Conservation (phyloP, 1,139 yeast genomes). For the Nakaseomyces glabratus region DNA sequence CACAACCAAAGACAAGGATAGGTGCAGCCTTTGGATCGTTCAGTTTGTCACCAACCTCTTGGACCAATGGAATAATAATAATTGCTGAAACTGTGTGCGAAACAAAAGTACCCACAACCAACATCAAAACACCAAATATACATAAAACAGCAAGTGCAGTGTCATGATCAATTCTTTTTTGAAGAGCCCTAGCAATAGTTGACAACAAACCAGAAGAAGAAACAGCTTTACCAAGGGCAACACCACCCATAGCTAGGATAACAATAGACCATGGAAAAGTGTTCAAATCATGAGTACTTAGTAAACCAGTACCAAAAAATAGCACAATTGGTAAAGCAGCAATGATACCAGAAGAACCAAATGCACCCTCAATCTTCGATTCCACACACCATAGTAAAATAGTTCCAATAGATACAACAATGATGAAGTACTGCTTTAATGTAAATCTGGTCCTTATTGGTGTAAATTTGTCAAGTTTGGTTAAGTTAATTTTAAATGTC, state of each 20-base stretch:
- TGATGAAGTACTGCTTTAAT: constrained; percentile 55
- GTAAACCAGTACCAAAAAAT: constrained; percentile 62
- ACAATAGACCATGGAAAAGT: constrained; percentile 73
- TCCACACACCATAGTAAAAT: constrained; percentile 66
- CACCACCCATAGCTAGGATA: constrained; percentile 70
- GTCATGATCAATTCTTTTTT: constrained; percentile 46
- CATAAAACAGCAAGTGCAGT: constrained; percentile 52
- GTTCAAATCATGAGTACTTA: constrained; percentile 57
- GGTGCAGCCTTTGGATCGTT: constrained; percentile 43
- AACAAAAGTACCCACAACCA: constrained; percentile 65
- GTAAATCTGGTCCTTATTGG: constrained; percentile 54
- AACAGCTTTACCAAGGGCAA: constrained; percentile 67
- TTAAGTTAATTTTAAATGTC: constrained; percentile 43
- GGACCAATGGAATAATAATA: constrained; percentile 59
- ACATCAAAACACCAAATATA: constrained; percentile 56
- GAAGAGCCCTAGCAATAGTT: constrained; percentile 53
- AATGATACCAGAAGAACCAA: constrained; percentile 67
- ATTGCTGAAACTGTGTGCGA: constrained; percentile 73
- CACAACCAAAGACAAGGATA: constrained; percentile 56
- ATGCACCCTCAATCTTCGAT: constrained; percentile 42
- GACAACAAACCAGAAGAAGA: constrained; percentile 59
- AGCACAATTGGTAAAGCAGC: constrained; percentile 57
- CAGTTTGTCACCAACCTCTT: constrained; percentile 56
- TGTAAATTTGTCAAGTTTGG: constrained; percentile 39
- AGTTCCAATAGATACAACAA: constrained; percentile 43